These are phyloP conservation scores for Globisporangium acanthophoron DNA, from an alignment of 352 stramenopile genomes.

Conservation along the genomic window DNA sequence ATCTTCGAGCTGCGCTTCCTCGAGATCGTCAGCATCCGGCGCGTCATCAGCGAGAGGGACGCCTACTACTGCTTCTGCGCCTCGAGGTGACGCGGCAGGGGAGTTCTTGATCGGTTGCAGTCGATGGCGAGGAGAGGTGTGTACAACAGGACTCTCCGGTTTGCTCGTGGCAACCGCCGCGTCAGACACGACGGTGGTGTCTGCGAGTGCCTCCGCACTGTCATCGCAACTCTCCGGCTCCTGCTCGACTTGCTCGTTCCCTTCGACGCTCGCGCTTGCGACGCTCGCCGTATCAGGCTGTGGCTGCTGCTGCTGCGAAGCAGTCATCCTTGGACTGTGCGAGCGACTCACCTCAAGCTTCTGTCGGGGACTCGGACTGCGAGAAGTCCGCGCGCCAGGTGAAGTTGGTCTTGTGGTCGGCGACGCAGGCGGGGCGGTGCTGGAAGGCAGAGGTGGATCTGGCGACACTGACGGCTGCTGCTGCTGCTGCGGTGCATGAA, in stretches of 20 bases:
- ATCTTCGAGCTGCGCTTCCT: background rate
- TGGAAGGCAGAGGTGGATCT: background rate
- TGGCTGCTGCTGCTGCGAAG: background rate
- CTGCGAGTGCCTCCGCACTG: background rate
- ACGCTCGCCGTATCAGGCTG: background rate
- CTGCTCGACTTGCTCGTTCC: background rate
- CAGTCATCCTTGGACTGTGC: background rate
- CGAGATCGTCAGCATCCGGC: background rate
- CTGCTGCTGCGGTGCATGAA: background rate
- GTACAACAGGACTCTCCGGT: background rate
- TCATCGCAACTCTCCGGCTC: background rate
- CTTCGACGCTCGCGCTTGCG: background rate
- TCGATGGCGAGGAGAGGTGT: background rate
- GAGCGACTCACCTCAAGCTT: constrained; percentile 9
- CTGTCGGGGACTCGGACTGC: constrained; percentile 8
- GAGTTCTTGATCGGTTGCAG: background rate
- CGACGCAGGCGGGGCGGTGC: background rate
- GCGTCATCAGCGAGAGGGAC: background rate
- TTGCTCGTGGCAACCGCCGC: background rate
- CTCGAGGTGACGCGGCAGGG: background rate
- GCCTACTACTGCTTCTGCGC: background rate
- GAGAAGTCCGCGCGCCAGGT: constrained; percentile 3
- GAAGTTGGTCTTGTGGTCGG: constrained; percentile 2
- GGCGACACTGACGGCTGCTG: background rate
- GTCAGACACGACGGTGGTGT: background rate